Percentiles rank a stretch among this genome's conserved stretches.
These are phyloP conservation scores for Collybia nuda DNA, from an alignment of 768 basidiomycete genomes.

Conservation along the genomic window DNA sequence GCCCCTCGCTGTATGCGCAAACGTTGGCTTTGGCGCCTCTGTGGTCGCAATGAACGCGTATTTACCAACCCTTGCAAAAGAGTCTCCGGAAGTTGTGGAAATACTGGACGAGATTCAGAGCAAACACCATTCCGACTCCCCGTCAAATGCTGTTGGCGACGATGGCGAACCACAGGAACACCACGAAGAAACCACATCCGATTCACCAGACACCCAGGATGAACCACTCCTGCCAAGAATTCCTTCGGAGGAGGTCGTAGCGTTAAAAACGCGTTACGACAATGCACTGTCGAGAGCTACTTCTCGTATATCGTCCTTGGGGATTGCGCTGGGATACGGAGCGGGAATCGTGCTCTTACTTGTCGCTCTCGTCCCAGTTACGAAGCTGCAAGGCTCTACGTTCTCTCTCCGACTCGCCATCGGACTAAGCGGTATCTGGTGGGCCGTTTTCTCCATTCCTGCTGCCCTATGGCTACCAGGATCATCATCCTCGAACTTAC, in stretches of 20 bases:
- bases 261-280: conserved; percentile 45
- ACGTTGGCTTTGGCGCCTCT: conserved; percentile 84
- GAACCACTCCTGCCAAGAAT: conserved; percentile 37
- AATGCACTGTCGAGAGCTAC: conserved; percentile 67
- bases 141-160: conserved; percentile 6
- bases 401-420: conserved; percentile 81
- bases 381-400: conserved; percentile 69
- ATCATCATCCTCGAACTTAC: conserved; percentile 7
- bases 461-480: conserved; percentile 74
- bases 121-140: conserved; percentile 14
- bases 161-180: conserved; percentile 21
- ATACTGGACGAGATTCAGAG: conserved; percentile 33
- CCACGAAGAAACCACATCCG: conserved; percentile 14
- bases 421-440: conserved; percentile 84
- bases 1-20: conserved; percentile 72
- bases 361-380: conserved; percentile 79
- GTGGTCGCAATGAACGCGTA: conserved; percentile 91
- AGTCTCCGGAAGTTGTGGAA: conserved; percentile 56
- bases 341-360: conserved; percentile 79
- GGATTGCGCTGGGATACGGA: conserved; percentile 84
- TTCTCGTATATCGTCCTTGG: conserved; percentile 80
- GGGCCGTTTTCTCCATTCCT: conserved; percentile 81
- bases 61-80: conserved; percentile 70
- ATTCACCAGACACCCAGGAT: conserved; percentile 19
- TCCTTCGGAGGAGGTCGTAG: conserved; percentile 13